Percentiles rank a stretch among this genome's conserved stretches.
Evolutionary conservation across 345 rosid genomes (phyloP).

Genomic region (Hibiscus trionum): DNA sequence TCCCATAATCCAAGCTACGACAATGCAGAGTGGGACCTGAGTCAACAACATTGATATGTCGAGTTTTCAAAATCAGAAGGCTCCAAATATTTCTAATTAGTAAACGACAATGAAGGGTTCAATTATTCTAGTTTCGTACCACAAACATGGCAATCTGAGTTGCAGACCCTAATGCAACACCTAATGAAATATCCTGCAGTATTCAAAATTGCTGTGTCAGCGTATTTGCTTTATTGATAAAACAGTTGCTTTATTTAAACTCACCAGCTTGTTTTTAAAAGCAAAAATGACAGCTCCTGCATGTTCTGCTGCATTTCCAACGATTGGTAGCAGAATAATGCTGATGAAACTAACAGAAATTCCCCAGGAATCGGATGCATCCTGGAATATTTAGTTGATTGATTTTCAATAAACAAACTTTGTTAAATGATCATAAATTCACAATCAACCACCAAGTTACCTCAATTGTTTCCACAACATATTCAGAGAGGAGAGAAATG

Average conservation of each 20-base stretch:
- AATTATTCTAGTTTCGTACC: conserved; percentile 33
- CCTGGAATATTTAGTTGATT: conserved; percentile 26
- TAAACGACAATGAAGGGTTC: background rate
- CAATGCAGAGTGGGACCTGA: conserved; percentile 66
- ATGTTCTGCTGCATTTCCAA: conserved; percentile 96
- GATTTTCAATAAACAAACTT: too few relatives aligned
- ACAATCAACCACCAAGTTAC: conserved; percentile 18
- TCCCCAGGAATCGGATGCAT: conserved; percentile 88
- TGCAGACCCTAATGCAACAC: conserved; percentile 89
- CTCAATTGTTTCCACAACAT: conserved; percentile 80
- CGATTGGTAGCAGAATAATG: conserved; percentile 83
- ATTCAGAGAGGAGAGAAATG: conserved; percentile 73
- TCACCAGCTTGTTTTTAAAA: conserved; percentile 81
- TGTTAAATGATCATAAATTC: too few relatives aligned
- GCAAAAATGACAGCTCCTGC: conserved; percentile 98
- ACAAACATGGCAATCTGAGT: conserved; percentile 82
- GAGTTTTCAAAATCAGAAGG: background rate
- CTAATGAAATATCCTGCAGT: conserved; percentile 71
- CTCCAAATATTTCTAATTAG: too few relatives aligned
- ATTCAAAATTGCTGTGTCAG: background rate
- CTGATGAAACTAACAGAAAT: conserved; percentile 87
- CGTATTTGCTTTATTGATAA: background rate
- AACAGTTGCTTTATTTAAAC: conserved; percentile 3
- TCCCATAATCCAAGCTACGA: conserved; percentile 75
- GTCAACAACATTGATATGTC: background rate